Conservation (phyloP, 371 early-diverging fungal species). For the Circinella minor region DNA sequence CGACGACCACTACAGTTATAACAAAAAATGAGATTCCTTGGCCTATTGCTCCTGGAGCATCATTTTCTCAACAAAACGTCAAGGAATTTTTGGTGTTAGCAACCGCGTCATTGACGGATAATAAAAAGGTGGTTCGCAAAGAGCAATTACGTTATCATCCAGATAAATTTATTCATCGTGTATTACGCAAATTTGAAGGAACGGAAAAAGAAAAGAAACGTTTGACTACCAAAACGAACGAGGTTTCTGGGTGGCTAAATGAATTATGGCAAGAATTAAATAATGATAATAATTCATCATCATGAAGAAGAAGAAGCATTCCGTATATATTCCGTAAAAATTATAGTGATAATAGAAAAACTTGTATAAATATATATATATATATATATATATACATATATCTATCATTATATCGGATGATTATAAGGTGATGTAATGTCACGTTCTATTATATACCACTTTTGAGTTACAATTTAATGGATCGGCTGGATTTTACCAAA, state of each 20-base stretch:
- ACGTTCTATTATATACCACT: too few relatives aligned
- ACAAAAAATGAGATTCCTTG: constrained; percentile 43
- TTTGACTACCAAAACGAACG: constrained; percentile 31
- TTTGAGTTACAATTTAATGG: too few relatives aligned
- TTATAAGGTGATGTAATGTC: too few relatives aligned
- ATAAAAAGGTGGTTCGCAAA: constrained; percentile 40
- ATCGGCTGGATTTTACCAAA: too few relatives aligned
- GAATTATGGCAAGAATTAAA: constrained; percentile 36
- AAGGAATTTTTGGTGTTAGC: constrained; percentile 28
- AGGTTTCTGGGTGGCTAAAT: constrained; percentile 48
- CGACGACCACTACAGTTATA: not conserved
- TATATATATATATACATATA: too few relatives aligned
- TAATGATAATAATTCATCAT: not conserved
- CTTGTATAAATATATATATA: too few relatives aligned
- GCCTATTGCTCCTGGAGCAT: constrained; percentile 28
- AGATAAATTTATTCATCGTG: constrained; percentile 47
- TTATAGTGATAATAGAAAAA: too few relatives aligned
- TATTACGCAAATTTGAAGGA: constrained; percentile 33
- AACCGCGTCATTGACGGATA: constrained; percentile 12
- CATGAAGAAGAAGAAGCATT: too few relatives aligned
- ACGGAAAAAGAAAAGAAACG: constrained; percentile 31
- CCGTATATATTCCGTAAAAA: too few relatives aligned
- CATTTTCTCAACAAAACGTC: constrained; percentile 13
- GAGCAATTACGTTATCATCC: constrained; percentile 53
- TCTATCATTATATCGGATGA: too few relatives aligned